Evolutionary conservation across 805 yeast genomes (phyloP).

Genomic region (Suhomyces sp.): DNA sequence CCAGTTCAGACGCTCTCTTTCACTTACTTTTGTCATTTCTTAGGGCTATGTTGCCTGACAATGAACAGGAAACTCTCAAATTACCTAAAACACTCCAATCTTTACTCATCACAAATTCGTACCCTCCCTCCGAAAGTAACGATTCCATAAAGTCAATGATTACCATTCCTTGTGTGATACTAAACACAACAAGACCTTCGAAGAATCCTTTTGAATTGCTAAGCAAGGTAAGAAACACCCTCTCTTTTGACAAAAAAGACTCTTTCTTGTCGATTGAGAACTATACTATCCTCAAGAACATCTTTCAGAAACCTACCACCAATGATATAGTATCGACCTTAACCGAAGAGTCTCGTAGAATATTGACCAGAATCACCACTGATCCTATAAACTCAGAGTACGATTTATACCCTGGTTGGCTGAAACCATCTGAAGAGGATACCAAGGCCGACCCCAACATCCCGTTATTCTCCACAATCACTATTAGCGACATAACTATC

Average conservation of each 20-base stretch:
- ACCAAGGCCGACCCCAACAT: constrained; percentile 25
- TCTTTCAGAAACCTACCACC: constrained; percentile 57
- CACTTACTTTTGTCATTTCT: constrained; percentile 75
- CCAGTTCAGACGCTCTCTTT: constrained; percentile 81
- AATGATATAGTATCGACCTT: constrained; percentile 58
- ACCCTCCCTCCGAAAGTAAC: constrained; percentile 62
- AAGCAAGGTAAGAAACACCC: constrained; percentile 44
- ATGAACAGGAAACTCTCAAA: constrained; percentile 53
- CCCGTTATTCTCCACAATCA: constrained; percentile 37
- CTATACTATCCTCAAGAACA: constrained; percentile 66
- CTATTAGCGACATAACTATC: constrained; percentile 59
- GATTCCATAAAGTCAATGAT: constrained; percentile 36
- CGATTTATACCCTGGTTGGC: constrained; percentile 42
- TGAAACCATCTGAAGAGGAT: constrained; percentile 8
- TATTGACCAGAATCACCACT: constrained; percentile 39
- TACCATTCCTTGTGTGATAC: constrained; percentile 61
- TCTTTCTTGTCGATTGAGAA: constrained; percentile 74
- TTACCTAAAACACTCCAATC: constrained; percentile 68
- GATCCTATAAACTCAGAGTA: constrained; percentile 35
- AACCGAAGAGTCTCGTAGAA: constrained; percentile 70
- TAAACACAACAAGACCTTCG: constrained; percentile 51
- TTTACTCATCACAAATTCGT: constrained; percentile 59
- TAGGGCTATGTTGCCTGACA: constrained; percentile 71
- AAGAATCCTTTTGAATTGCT: constrained; percentile 57
- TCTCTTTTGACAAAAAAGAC: constrained; percentile 68